These are phyloP conservation scores for Ramularia endophylla DNA, from an alignment of 2,329 filamentous ascomycete species.

Conservation along the genomic window DNA sequence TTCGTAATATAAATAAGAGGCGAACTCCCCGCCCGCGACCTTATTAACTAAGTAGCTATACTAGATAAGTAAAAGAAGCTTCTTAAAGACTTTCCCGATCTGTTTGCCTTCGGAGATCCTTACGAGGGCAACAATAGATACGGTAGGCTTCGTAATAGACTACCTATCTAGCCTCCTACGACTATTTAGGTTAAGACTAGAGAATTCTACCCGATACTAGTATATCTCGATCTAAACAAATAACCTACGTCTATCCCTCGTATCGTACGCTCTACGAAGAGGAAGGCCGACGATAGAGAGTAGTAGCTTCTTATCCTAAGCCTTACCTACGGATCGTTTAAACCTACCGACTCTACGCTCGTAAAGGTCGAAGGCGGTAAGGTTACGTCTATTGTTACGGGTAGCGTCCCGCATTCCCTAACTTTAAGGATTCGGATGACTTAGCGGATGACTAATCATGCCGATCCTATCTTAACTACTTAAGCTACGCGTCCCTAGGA, in stretches of 20 bases:
- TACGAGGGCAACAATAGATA: not conserved
- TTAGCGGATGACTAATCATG: too few species aligned
- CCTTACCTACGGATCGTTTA: not conserved
- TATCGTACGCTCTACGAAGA: not conserved
- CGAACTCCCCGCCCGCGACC: not conserved
- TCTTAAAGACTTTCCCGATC: not conserved
- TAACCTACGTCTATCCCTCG: not conserved
- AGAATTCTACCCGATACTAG: not conserved
- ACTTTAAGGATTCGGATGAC: too few species aligned
- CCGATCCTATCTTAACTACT: too few species aligned
- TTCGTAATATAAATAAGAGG: not conserved
- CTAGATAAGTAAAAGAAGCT: not conserved
- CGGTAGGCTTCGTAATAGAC: not conserved
- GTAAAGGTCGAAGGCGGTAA: not conserved
- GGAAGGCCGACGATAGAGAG: not conserved
- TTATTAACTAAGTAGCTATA: not conserved
- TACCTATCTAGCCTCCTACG: not conserved
- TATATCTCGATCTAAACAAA: not conserved
- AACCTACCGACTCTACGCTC: not conserved
- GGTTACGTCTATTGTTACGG: constrained; percentile 1
- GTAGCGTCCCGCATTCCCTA: too few species aligned
- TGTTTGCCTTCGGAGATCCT: not conserved
- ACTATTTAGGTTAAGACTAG: not conserved
- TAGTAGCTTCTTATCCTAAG: not conserved
- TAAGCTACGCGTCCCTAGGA: too few species aligned